phyloP scores from a whole-genome alignment of 768 basidiomycete genomes.

The Sporobolomyces roseus region DNA sequence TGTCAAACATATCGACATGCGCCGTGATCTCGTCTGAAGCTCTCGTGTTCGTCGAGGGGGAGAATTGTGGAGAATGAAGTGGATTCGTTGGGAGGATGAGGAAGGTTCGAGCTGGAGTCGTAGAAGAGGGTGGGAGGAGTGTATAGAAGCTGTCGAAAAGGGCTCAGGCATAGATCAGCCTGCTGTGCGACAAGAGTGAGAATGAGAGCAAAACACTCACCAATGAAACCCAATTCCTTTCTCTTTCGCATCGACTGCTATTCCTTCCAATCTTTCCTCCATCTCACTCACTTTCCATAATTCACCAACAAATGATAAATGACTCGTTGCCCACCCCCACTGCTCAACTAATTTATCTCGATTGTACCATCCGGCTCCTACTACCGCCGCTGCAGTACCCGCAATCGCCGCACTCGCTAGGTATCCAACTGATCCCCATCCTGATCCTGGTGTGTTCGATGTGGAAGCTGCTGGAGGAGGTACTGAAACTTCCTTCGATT shows the following conservation, averaged over 20 bases:
- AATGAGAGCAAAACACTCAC: slow-evolving; percentile 4
- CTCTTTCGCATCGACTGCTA: slow-evolving; percentile 3
- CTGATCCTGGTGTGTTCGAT: background rate
- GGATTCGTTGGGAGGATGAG: slow-evolving; percentile 20
- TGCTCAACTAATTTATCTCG: slow-evolving; percentile 34
- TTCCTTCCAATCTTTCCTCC: slow-evolving; percentile 16
- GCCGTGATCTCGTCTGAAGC: slow-evolving; percentile 33
- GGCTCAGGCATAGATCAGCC: background rate
- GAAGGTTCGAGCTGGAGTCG: slow-evolving; percentile 28
- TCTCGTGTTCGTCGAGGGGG: slow-evolving; percentile 23
- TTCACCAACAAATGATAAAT: slow-evolving; percentile 39
- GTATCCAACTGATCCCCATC: slow-evolving; percentile 28
- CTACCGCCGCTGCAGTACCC: slow-evolving; percentile 1
- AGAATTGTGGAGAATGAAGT: slow-evolving; percentile 1
- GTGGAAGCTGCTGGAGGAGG: too few species aligned
- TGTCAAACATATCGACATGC: slow-evolving; percentile 39
- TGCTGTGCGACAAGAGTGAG: background rate
- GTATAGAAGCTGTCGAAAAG: slow-evolving; percentile 34
- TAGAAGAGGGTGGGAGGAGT: slow-evolving; percentile 15
- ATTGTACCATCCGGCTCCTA: slow-evolving; percentile 34
- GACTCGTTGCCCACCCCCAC: slow-evolving; percentile 39
- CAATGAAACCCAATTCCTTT: slow-evolving; percentile 38
- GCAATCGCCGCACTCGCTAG: slow-evolving; percentile 8
- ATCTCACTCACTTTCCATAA: slow-evolving; percentile 36
- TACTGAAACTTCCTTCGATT: background rate